Evolutionary conservation across 2,329 filamentous ascomycete genomes (phyloP), one percentile per base, ranked within the genome.

Genomic region (Teratosphaeria zuluensis): DNA sequence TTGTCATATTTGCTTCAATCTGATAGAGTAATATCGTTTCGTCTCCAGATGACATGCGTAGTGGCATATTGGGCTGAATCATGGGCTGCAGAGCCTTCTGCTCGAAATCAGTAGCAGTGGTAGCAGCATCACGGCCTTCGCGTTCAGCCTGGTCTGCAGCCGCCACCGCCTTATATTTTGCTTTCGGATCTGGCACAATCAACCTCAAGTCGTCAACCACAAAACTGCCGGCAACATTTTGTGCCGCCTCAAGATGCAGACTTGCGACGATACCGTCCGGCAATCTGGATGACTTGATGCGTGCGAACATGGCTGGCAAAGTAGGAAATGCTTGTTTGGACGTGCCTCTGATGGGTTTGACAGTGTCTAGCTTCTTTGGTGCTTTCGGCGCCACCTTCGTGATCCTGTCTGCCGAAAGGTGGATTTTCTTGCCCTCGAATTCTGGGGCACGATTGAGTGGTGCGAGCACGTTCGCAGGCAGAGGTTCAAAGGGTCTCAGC

Each of bases 391-490:
- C 84, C 4, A 92, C 87, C 62, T 87, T 83, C 51, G 86, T 90
- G 35, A 92, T 87, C 54, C 88, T 80, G 61, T 88, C 78, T 4
- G 89, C 87, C 9, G 88, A 90, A 1, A 94, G 77, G 32, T 83
- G 82, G 53, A 89, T 87, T 64, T 80, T 79, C 30, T 84, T 75
- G 42, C 56, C 55, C 14, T 51, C 42, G 24, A 67, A 61, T 1
- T 60, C 60, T 24, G 84, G 82, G 68, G 91, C 88, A 61, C 78
- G 78, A 56, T 81, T 79, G 61, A 92, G 88, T 2, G 89, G 81
- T 68, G 89, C 86, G 14, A 94, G 81, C n/a, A 92, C 77, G 70
- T 92, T 94, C 62, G 89, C 78, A 1, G 87, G 85, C 6, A 85
- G 81, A 0, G 89, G 85, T 30, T 85, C 74, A 59, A 84, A 83